Percentiles rank a stretch among this genome's conserved stretches.
Conservation (phyloP, 1,284 basidiomycete genomes). For the Spongispora temasekensis region DNA sequence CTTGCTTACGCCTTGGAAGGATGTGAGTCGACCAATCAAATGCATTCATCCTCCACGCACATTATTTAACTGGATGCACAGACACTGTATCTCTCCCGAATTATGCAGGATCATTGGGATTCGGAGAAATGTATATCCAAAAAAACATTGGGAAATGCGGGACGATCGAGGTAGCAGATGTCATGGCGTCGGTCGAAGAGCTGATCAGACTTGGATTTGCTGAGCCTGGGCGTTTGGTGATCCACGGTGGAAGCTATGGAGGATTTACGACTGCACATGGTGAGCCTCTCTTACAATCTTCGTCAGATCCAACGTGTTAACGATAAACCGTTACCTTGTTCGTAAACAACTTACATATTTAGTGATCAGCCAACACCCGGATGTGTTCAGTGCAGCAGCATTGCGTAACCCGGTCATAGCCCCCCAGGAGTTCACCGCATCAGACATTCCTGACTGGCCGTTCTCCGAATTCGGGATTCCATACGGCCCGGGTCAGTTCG, state of each 20-base stretch:
- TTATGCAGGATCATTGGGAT: slow-evolving; percentile 70
- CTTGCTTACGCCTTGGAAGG: slow-evolving; percentile 58
- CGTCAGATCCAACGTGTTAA: slow-evolving; percentile 8
- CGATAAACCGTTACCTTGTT: background rate
- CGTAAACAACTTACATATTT: too few species aligned
- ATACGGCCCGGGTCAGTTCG: slow-evolving; percentile 35
- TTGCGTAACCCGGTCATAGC: slow-evolving; percentile 74
- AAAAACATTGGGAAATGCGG: slow-evolving; percentile 60
- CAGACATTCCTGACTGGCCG: slow-evolving; percentile 76
- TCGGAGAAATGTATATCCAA: slow-evolving; percentile 43
- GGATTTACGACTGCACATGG: slow-evolving; percentile 67
- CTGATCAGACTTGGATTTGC: slow-evolving; percentile 51
- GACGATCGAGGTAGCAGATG: slow-evolving; percentile 66
- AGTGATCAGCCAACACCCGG: slow-evolving; percentile 68
- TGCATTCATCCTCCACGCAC: background rate
- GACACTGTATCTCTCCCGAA: slow-evolving; percentile 64
- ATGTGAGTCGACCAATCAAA: slow-evolving; percentile 48
- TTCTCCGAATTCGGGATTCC: slow-evolving; percentile 57
- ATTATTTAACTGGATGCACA: slow-evolving; percentile 24
- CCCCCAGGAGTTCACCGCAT: slow-evolving; percentile 53
- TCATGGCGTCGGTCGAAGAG: slow-evolving; percentile 53
- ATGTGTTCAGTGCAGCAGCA: slow-evolving; percentile 60
- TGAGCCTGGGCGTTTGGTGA: slow-evolving; percentile 50
- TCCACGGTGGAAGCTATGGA: slow-evolving; percentile 73
- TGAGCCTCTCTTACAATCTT: slow-evolving; percentile 35